phyloP scores from a whole-genome alignment of 305 asterid species.

The Solanum hybrid region DNA sequence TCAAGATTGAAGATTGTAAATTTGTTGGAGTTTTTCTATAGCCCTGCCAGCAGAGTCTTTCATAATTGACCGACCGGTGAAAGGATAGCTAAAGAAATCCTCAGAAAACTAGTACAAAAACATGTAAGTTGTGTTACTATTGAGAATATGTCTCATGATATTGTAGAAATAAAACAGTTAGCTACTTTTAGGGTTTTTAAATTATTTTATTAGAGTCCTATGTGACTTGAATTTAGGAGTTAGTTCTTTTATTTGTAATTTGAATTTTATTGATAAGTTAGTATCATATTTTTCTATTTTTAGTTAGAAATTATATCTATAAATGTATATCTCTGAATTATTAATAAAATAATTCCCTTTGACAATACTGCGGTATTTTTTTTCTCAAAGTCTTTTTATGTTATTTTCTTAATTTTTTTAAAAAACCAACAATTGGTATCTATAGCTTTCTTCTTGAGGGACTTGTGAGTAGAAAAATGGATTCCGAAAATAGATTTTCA shows the following conservation, averaged over 20 bases:
- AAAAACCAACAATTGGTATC: not conserved
- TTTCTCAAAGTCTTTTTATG: not conserved
- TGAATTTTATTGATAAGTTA: no score
- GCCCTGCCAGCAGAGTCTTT: no score
- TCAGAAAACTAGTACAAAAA: not conserved
- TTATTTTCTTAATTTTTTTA: not conserved
- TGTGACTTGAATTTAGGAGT: not conserved
- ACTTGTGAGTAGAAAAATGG: not conserved
- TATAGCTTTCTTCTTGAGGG: not conserved
- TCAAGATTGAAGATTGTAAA: not conserved
- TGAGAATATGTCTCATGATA: not conserved
- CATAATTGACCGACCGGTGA: no score
- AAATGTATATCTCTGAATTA: not conserved
- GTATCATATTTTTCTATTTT: not conserved
- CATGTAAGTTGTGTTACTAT: not conserved
- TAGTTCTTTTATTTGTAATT: no score
- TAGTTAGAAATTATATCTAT: no score
- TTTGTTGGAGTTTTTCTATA: not conserved
- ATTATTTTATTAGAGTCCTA: not conserved
- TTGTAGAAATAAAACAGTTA: no score
- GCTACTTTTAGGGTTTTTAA: not conserved
- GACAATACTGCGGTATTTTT: not conserved
- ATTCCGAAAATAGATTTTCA: not conserved
- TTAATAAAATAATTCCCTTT: not conserved
- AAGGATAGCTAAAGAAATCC: not conserved